Percentiles rank a stretch among this genome's conserved stretches.
Conservation (phyloP, 2,329 filamentous ascomycete genomes). For the Cordyceps cicadae region DNA sequence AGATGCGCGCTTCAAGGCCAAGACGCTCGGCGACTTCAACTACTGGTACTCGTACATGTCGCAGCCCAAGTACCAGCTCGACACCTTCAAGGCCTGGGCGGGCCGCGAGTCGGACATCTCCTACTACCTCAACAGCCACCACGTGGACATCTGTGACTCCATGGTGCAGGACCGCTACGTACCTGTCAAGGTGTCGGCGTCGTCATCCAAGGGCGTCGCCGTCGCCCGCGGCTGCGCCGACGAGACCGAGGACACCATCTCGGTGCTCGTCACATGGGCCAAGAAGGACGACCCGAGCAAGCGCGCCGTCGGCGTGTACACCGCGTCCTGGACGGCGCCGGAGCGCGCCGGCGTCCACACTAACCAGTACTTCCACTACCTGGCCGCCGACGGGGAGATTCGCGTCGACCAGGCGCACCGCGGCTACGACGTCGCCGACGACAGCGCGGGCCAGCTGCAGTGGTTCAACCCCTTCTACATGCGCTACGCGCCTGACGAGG, state of each 20-base stretch:
- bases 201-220: slow-evolving; percentile 70
- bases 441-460: slow-evolving; percentile 58
- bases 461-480: slow-evolving; percentile 97
- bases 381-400: slow-evolving; percentile 76
- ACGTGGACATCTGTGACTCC: slow-evolving; percentile 85
- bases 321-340: slow-evolving; percentile 88
- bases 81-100: slow-evolving; percentile 93
- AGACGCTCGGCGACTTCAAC: slow-evolving; percentile 84
- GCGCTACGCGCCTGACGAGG: slow-evolving; percentile 88
- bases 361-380: slow-evolving; percentile 95
- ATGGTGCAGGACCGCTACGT: slow-evolving; percentile 71
- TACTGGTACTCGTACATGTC: slow-evolving; percentile 98
- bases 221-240: slow-evolving; percentile 68
- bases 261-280: slow-evolving; percentile 80
- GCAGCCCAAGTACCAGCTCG: slow-evolving; percentile 81
- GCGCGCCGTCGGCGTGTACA: slow-evolving; percentile 81
- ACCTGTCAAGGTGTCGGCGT: slow-evolving; percentile 71
- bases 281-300: slow-evolving; percentile 61
- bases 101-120: slow-evolving; percentile 88
- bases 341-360: slow-evolving; percentile 91
- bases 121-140: slow-evolving; percentile 93
- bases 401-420: slow-evolving; percentile 88
- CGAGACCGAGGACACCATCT: slow-evolving; percentile 88
- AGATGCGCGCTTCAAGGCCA: slow-evolving; percentile 71
- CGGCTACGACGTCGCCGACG: slow-evolving; percentile 89